Base-by-base conservation (phyloP, 2,329 filamentous ascomycete species). In the Knufia petricola region DNA sequence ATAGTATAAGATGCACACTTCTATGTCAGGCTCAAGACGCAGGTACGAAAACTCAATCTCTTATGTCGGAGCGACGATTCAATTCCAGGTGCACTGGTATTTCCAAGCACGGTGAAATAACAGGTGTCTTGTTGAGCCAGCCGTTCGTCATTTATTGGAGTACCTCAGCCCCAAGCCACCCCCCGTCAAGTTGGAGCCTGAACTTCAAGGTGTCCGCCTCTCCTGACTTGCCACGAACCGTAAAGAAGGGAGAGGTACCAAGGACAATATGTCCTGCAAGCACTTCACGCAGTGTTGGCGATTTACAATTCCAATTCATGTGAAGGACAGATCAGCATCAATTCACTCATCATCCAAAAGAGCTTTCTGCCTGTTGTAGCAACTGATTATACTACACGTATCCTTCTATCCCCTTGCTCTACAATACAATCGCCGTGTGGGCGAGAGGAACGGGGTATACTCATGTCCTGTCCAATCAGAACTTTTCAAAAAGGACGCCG, bases 91-190 rank as follows among this genome's bases (percentile, higher is more conserved):
- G 15, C 32, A 13, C 15, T 42, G 24, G 21, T n/a, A 42, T 42
- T 42, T 42, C 13, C 39, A 42, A 42, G 39, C 39, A 42, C 15
- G 13, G 32, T n/a, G 3, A 24, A 24, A 42, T 20, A 42, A 26
- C 28, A 42, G 39, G 10, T 42, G 13, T n/a, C 21, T n/a, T 20
- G 37, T 21, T 15, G n/a, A 24, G 28, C n/a, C 21, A 10, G n/a
- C 39, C 21, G 24, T 42, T 19, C 39, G 24, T 26, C 21, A 15
- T 28, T 15, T n/a, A 9, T n/a, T 32, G n/a, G 9, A 32, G 8
- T n/a, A 32, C 8, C 30, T 32, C 30, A 32, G 30, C 30, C 8
- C n/a, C 30, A n/a, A n/a, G 9, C 9, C 8, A 32, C 30, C 8
- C 9, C 8, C 8, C 30, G 30, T 8, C 8, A 9, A n/a, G n/a